Base-by-base conservation (phyloP, 2,329 filamentous ascomycete genomes). In the Venturiaceae sp. region DNA sequence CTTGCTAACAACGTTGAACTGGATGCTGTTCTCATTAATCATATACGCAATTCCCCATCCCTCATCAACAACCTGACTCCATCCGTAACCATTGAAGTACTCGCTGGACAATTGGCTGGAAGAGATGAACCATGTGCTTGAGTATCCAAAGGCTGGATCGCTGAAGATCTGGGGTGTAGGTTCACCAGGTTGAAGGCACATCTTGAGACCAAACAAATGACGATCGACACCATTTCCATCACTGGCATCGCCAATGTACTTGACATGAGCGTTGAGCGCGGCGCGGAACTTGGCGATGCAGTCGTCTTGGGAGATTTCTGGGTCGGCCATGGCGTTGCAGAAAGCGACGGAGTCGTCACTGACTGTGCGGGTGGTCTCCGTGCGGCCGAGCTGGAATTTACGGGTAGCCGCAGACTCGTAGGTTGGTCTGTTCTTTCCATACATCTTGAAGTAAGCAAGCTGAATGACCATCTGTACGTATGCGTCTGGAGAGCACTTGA, bases 391-490 rank as follows among this genome's bases (percentile, higher is more conserved):
- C 74, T 97, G 92, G 85, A 96, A 99, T 69, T 92, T 90, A 59
- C 95, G 87, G 3, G 90, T 96, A 3, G 94, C 86, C 26, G 94
- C 94, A 5, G 92, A 96, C 76, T 99, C 94, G 78, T 99, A 99
- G 0, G 95, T 99, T 1, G 94, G 94, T 3, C 94, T 83, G 81
- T 92, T 96, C 81, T 92, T 90, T 80, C 94, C 94, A 75, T 95
- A 96, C 90, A 99, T 96, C 78, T 97, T 97, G 82, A 86, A 87
- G 80, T 99, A 99, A 39, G 94, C 94, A 57, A 97, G 84, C 75
- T 99, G 94, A 72, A 99, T 99, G 72, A 96, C 79, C 90, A 99
- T 94, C 76, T 99, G 94, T 44, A 97, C 91, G 73, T 95, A 99
- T 33, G 92, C 94, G 68, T 99, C 95, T 32, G 94, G 94, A 28